These are phyloP conservation scores for Epithemia pelagica DNA, from an alignment of 108 stramenopile species.

Conservation along the genomic window DNA sequence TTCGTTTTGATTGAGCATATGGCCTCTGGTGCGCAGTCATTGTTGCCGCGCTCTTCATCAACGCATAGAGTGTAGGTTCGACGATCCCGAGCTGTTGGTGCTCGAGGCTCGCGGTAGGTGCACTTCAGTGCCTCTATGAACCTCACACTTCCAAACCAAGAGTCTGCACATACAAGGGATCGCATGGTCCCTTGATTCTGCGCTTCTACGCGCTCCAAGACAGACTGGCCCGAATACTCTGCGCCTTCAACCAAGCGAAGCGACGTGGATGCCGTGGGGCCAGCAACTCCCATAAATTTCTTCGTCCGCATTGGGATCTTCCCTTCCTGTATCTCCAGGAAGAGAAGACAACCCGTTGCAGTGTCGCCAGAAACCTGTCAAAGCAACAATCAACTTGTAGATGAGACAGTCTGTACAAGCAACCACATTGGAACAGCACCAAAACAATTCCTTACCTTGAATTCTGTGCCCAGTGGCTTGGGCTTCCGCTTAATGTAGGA, in stretches of 20 bases:
- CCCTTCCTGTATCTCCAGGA: not conserved
- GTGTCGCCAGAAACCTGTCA: not conserved
- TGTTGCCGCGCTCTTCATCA: not conserved
- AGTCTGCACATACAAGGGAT: not conserved
- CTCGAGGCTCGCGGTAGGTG: not conserved
- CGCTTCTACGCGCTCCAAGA: not conserved
- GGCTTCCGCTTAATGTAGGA: not conserved
- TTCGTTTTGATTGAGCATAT: not conserved
- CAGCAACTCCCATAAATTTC: not conserved
- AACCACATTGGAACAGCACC: not conserved
- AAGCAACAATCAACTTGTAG: not conserved
- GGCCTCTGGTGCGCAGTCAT: not conserved
- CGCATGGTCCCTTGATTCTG: not conserved
- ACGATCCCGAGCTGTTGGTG: not conserved
- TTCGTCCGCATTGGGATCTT: not conserved
- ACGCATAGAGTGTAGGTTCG: not conserved
- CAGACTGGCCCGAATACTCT: not conserved
- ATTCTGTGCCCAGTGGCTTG: not conserved
- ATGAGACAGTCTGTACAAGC: no score
- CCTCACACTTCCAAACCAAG: not conserved
- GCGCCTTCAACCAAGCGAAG: not conserved
- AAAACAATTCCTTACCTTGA: not conserved
- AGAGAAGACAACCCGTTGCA: not conserved
- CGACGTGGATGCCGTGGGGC: not conserved
- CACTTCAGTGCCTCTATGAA: not conserved